Conservation (phyloP, 139 green algal species). For the Haematococcus lacustris region DNA sequence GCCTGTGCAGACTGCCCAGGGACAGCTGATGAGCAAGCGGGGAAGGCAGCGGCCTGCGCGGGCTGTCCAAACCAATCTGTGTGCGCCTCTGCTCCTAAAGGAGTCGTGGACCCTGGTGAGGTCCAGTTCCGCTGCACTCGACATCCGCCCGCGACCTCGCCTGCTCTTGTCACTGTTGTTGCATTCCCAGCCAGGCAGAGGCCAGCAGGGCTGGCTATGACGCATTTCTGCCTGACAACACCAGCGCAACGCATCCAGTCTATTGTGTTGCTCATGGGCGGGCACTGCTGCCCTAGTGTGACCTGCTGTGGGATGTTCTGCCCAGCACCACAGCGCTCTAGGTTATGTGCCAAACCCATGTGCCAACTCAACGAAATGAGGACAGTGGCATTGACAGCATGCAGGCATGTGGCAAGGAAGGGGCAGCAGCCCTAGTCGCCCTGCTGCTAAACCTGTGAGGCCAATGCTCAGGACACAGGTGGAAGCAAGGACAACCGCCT, state of each 20-base stretch:
- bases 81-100: constrained; percentile 81
- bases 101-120: constrained; percentile 73
- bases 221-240: neutral
- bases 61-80: constrained; percentile 91
- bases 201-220: neutral
- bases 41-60: constrained; percentile 69
- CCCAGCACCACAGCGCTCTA: too few relatives aligned
- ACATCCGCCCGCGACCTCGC: neutral
- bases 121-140: too few relatives aligned
- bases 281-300: too few relatives aligned
- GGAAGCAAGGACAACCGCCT: too few relatives aligned
- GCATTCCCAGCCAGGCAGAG: neutral
- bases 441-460: too few relatives aligned
- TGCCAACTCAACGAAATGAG: too few relatives aligned
- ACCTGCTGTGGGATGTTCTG: too few relatives aligned
- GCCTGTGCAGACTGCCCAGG: constrained; percentile 80
- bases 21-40: constrained; percentile 65
- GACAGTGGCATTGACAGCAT: too few relatives aligned
- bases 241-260: neutral
- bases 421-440: too few relatives aligned
- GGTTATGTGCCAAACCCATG: too few relatives aligned
- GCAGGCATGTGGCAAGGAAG: too few relatives aligned
- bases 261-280: neutral
- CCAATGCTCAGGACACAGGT: too few relatives aligned
- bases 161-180: neutral